Base-by-base conservation (phyloP, 768 basidiomycete species). In the Mycena floridula region DNA sequence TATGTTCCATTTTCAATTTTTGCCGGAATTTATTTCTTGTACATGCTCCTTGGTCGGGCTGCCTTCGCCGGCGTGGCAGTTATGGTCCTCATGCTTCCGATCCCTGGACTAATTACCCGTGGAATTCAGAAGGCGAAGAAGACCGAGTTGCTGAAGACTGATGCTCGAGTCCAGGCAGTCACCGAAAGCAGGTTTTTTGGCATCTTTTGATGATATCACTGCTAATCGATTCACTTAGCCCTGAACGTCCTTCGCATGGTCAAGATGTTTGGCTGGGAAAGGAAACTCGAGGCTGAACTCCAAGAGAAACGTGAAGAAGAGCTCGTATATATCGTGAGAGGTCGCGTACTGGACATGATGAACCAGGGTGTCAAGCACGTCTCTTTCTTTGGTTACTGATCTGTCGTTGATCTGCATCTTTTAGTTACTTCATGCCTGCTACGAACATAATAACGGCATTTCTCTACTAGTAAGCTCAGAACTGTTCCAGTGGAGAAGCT, bases 171-270 rank as follows among this genome's bases (percentile, higher is more conserved):
- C 1, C 64, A 71, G 41, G 57, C 63, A 3, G 66, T 77, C 42
- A 69, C 69, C 12, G 74, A 77, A 54, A 63, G 69, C 65, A 45
- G 40, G 62, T 57, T 41, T 47, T 60, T n/a, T n/a, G n/a, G n/a
- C n/a, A n/a, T n/a, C 52, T 61, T 49, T 65, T 62, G 59, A 26
- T 60, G 55, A 12, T 20, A 37, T 61, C 49, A 23, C 40, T 41
- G 26, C 25, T 49, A 25, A 45, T 47, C 20, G 30, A 18, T 25
- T 15, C 42, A 35, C n/a, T 32, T 42, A 68, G 69, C 60, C 9
- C 59, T 71, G 54, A 59, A 58, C 41, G 60, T 67, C 15, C 51
- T 76, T 11, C 68, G 75, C 13, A 74, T 78, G 68, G 63, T 76
- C 56, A 78, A 78, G 57, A 61, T 77, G 11, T 44, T 44, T 22